A percentile compares a stretch with the other conserved stretches of the same genome.
Conservation (phyloP, 1,139 yeast species). For the Geotrichum histeridarum region DNA sequence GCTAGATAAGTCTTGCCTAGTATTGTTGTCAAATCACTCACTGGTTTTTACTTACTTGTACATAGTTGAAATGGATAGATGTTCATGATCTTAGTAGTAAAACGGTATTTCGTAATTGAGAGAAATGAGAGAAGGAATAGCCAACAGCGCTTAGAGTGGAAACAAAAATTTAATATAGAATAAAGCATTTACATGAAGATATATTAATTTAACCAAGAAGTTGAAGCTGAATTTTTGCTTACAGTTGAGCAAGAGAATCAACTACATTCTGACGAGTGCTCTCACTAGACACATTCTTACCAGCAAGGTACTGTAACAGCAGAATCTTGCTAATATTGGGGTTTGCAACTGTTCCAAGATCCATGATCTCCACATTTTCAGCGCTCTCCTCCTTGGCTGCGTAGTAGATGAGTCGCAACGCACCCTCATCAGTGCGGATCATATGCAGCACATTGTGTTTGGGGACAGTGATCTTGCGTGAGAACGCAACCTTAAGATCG, state of each 20-base stretch:
- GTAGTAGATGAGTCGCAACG: constrained; percentile 44
- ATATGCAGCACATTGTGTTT: constrained; percentile 56
- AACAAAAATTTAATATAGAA: too few relatives aligned
- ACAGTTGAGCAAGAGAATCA: constrained; percentile 31
- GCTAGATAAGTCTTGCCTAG: not conserved
- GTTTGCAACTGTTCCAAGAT: constrained; percentile 36
- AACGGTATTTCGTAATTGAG: too few relatives aligned
- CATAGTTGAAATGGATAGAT: too few relatives aligned
- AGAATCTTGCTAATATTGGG: constrained; percentile 51
- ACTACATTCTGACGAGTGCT: constrained; percentile 33
- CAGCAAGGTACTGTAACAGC: constrained; percentile 57
- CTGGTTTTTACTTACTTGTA: not conserved
- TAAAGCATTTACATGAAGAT: too few relatives aligned
- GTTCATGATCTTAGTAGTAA: too few relatives aligned
- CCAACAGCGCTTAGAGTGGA: too few relatives aligned
- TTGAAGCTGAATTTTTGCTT: not conserved
- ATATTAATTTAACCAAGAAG: too few relatives aligned
- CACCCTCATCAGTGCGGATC: constrained; percentile 46
- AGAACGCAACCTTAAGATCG: constrained; percentile 37
- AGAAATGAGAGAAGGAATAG: too few relatives aligned
- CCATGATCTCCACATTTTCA: constrained; percentile 34
- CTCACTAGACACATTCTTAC: constrained; percentile 54
- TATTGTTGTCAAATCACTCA: too few relatives aligned
- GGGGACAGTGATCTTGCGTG: constrained; percentile 43
- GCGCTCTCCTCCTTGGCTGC: constrained; percentile 32